Evolutionary conservation across 805 yeast genomes (phyloP).

Genomic region (Metschnikowia corniflorae): DNA sequence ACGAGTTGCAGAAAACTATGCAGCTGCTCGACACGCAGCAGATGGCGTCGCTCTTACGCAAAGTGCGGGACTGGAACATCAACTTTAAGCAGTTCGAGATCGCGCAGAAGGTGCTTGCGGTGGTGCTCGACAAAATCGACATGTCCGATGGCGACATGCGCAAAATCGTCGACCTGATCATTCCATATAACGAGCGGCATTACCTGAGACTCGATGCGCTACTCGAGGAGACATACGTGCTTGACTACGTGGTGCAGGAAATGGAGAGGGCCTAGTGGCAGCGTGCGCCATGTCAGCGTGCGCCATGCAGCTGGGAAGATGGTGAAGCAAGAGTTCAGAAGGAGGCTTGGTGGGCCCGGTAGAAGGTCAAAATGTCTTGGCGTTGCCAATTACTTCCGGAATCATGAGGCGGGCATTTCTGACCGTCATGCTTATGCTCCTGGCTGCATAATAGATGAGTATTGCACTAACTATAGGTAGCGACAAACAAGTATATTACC

Average conservation of each 20-base stretch:
- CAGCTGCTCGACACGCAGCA: slow-evolving; percentile 56
- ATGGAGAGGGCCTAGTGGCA: slow-evolving; percentile 43
- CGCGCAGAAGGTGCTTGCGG: slow-evolving; percentile 73
- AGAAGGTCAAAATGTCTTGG: too few relatives aligned
- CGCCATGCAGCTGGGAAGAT: too few relatives aligned
- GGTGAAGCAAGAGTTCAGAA: too few relatives aligned
- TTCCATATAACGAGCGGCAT: slow-evolving; percentile 90
- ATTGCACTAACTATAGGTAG: too few relatives aligned
- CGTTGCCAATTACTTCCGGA: too few relatives aligned
- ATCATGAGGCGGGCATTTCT: too few relatives aligned
- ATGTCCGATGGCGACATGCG: slow-evolving; percentile 63
- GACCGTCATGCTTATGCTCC: too few relatives aligned
- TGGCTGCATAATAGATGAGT: too few relatives aligned
- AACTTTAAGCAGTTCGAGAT: slow-evolving; percentile 75
- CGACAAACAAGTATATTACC: too few relatives aligned
- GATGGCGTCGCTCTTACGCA: slow-evolving; percentile 57
- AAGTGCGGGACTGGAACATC: slow-evolving; percentile 93
- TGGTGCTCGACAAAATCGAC: slow-evolving; percentile 54
- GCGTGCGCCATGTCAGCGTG: too few relatives aligned
- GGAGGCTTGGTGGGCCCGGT: too few relatives aligned
- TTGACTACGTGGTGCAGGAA: slow-evolving; percentile 80
- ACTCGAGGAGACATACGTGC: slow-evolving; percentile 77
- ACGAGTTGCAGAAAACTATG: slow-evolving; percentile 62
- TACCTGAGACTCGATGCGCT: slow-evolving; percentile 70
- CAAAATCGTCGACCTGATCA: slow-evolving; percentile 64